Percentiles rank a stretch among this genome's conserved stretches.
Conservation (phyloP, 768 basidiomycete genomes). For the Leccinum arenicola region DNA sequence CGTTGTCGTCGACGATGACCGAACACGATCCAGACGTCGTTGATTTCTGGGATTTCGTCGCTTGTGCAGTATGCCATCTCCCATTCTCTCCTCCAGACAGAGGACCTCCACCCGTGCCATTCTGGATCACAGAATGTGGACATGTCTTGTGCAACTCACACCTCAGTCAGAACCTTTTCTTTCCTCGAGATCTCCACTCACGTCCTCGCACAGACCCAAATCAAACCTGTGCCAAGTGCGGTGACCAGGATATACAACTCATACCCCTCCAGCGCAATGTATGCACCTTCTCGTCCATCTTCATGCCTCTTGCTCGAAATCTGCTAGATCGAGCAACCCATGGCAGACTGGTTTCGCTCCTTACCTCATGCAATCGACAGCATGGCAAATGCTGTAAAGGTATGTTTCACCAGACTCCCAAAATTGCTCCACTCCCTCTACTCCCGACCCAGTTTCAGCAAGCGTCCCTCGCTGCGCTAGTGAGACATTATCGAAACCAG, state of each 20-base stretch:
- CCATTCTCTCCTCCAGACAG: slow-evolving; percentile 53
- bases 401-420: slow-evolving; percentile 21
- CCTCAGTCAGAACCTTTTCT: slow-evolving; percentile 54
- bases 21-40: slow-evolving; percentile 29
- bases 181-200: not conserved
- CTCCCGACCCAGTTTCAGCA: slow-evolving; percentile 63
- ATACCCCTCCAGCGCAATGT: slow-evolving; percentile 75
- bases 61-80: slow-evolving; percentile 67
- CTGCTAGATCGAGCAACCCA: slow-evolving; percentile 72
- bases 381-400: slow-evolving; percentile 67
- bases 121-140: slow-evolving; percentile 88
- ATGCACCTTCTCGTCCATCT: slow-evolving; percentile 16
- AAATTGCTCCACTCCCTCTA: not conserved
- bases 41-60: slow-evolving; percentile 81
- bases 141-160: slow-evolving; percentile 85
- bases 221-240: slow-evolving; percentile 74
- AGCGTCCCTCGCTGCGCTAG: slow-evolving; percentile 66
- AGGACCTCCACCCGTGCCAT: slow-evolving; percentile 59
- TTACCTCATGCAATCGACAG: slow-evolving; percentile 60
- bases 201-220: slow-evolving; percentile 50
- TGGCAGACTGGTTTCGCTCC: slow-evolving; percentile 79
- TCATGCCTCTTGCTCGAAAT: not conserved
- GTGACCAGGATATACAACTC: slow-evolving; percentile 59
- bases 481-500: slow-evolving; percentile 59
- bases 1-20: slow-evolving; percentile 11